These are phyloP conservation scores for Lippia alba DNA, from an alignment of 305 asterid genomes.

Conservation along the genomic window DNA sequence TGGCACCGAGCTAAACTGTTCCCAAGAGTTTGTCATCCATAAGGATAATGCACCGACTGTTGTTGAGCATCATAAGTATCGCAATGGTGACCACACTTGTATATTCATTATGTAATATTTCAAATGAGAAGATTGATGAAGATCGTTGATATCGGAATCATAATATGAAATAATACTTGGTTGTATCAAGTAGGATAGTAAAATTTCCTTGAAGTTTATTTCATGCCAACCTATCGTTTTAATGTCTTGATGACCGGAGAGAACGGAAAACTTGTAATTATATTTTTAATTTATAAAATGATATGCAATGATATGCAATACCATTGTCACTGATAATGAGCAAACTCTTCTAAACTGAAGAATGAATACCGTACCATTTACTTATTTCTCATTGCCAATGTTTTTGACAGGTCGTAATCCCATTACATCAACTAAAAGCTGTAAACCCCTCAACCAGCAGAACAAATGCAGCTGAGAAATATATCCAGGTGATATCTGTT, in stretches of 20 bases:
- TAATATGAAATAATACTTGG: background rate
- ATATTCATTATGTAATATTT: background rate
- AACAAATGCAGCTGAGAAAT: conserved; percentile 77
- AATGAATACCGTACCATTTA: background rate
- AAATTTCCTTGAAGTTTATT: conserved; percentile 5
- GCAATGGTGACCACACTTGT: background rate
- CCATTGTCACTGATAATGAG: background rate
- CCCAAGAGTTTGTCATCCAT: conserved; percentile 11
- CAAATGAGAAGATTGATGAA: conserved; percentile 2
- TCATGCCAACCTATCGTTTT: background rate
- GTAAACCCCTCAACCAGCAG: conserved; percentile 84
- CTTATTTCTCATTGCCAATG: background rate
- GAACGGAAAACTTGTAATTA: background rate
- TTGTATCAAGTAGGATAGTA: background rate
- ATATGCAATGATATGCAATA: background rate
- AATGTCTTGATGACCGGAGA: background rate
- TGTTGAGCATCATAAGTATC: background rate
- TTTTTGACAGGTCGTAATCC: conserved; percentile 80
- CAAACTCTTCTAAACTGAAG: conserved; percentile 10
- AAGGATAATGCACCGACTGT: no score
- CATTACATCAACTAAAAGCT: conserved; percentile 91
- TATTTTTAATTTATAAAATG: no score
- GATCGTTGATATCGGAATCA: background rate
- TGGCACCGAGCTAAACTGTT: background rate
- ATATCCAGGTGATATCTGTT: conserved; percentile 83